These are phyloP conservation scores for Saprolegnia parasitica DNA, from an alignment of 352 stramenopile genomes.

Conservation along the genomic window DNA sequence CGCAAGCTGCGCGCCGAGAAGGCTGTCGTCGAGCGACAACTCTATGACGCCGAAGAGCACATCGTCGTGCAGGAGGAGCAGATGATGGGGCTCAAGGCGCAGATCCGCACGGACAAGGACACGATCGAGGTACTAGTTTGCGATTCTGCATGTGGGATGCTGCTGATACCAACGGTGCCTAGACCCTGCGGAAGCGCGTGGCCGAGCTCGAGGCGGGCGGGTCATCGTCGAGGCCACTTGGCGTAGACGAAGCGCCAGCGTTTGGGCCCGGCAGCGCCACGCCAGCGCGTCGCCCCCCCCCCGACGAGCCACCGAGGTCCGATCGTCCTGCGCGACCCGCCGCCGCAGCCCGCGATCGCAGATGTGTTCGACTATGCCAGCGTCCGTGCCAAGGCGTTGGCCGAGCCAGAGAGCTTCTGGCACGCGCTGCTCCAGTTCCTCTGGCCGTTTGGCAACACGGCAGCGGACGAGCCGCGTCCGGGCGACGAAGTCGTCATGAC, in stretches of 20 bases:
- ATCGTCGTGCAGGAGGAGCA: slow-evolving; percentile 72
- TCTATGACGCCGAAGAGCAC: slow-evolving; percentile 73
- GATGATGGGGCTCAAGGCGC: slow-evolving; percentile 65
- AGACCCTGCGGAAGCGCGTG: no score
- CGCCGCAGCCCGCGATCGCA: slow-evolving; percentile 1
- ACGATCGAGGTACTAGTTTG: slow-evolving; percentile 35
- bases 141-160: no score
- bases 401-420: slow-evolving; percentile 34
- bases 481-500: slow-evolving; percentile 81
- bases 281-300: not conserved
- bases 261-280: no score
- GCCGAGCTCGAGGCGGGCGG: no score
- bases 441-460: not conserved
- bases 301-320: slow-evolving; percentile 4
- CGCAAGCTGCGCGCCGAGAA: slow-evolving; percentile 80
- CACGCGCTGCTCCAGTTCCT: not conserved
- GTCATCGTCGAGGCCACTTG: no score
- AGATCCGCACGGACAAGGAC: slow-evolving; percentile 50
- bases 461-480: slow-evolving; percentile 6
- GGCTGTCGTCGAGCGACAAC: slow-evolving; percentile 47
- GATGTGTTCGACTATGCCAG: slow-evolving; percentile 32
- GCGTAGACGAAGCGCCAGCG: no score
- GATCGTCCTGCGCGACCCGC: slow-evolving; percentile 28
- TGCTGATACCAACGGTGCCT: no score
- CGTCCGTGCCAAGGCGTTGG: slow-evolving; percentile 35